Evolutionary conservation across 1,284 basidiomycete species (phyloP), one percentile per base, ranked within the genome.

Genomic region (Boletus austroedulis): DNA sequence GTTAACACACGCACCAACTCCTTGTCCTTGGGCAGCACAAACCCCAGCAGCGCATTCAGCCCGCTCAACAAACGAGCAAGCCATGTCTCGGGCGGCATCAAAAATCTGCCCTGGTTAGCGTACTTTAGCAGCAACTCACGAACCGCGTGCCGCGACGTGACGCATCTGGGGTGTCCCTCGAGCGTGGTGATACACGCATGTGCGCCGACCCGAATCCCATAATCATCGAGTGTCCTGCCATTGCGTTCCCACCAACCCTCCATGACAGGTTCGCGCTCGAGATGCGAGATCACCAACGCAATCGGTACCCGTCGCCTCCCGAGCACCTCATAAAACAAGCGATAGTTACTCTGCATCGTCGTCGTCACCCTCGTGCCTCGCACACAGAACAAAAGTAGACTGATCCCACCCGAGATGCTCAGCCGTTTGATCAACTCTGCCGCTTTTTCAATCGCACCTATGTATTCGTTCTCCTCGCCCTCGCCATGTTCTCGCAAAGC

Each of bases 331-430:
- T 72, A 63, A 41, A 72, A 72, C 15, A 75, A 36, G 5, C 62
- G 26, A 15, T 73, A 73, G 43, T 73, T 71, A 52, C 62, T 64
- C 52, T 71, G 67, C 5, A 58, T 57, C 6, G 68, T 70, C 17
- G 59, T 56, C 9, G 68, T 67, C 48, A 70, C 48, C 47, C 67
- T 56, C 24, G 61, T 68, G 6, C 68, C 73, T 19, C 71, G 73
- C 19, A 73, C 67, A n/a, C 72, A 74, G 40, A 72, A 73, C 49
- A 73, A 10, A n/a, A 75, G 68, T 5, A 73, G 55, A 48, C 61
- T 63, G 46, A 73, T 64, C 0, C 73, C 73, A 0, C 69, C 72
- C 29, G 55, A 58, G 4, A 21, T 55, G 26, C 62, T 72, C 45
- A 74, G 41, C 21, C 56, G 49, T n/a, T 49, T 61, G 40, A 72